Evolutionary conservation across 805 yeast species (phyloP).

Genomic region (Barnettozyma salicaria): DNA sequence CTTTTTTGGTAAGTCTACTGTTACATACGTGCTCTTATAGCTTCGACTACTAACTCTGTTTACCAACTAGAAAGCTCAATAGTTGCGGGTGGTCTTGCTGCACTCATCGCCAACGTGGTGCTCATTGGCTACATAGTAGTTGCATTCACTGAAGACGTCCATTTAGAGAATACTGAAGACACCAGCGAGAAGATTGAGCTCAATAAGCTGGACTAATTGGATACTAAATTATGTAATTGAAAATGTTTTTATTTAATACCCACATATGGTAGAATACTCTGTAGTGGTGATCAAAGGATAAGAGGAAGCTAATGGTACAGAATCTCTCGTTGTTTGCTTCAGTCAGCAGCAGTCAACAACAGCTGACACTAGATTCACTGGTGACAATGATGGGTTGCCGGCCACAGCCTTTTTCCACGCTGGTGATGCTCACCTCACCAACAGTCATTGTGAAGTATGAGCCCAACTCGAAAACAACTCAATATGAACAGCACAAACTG

Average conservation of each 20-base stretch:
- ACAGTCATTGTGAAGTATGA: constrained; percentile 24
- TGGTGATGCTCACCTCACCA: constrained; percentile 20
- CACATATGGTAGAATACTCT: background rate
- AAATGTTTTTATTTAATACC: background rate
- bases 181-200: constrained; percentile 34
- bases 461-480: constrained; percentile 24
- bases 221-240: background rate
- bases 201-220: constrained; percentile 20
- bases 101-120: constrained; percentile 68
- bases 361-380: constrained; percentile 18
- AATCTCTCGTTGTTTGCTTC: constrained; percentile 23
- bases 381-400: constrained; percentile 21
- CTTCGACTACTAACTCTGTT: constrained; percentile 15
- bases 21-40: background rate
- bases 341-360: constrained; percentile 13
- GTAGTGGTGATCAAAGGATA: background rate
- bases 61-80: constrained; percentile 41
- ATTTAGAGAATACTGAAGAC: constrained; percentile 21
- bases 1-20: constrained; percentile 19
- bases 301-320: constrained; percentile 31
- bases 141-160: constrained; percentile 63
- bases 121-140: constrained; percentile 65
- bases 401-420: constrained; percentile 10
- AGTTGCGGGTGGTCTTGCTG: constrained; percentile 76
- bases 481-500: constrained; percentile 24